Evolutionary conservation across 768 basidiomycete genomes (phyloP), one percentile per base, ranked within the genome.

Genomic region (Dioszegia hungarica): DNA sequence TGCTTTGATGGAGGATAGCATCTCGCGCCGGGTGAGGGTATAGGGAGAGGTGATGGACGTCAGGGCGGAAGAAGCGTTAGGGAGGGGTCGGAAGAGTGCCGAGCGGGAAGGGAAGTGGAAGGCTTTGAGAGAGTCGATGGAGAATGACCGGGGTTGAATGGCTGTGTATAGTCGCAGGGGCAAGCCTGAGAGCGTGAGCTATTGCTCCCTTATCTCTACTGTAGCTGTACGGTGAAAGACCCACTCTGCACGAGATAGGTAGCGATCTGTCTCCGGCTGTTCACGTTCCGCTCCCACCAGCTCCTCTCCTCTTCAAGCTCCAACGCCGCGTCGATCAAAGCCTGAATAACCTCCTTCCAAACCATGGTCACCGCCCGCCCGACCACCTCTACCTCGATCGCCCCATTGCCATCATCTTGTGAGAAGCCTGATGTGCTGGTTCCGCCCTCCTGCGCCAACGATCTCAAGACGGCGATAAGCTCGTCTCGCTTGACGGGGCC

Each of bases 261-360:
- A 2, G 81, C 80, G 10, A 86, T 80, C 19, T 79, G 81, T 49
- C 76, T 62, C 25, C 79, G 68, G 2, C 87, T 89, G 29, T 83
- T 80, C 60, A 86, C 85, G 38, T 87, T 73, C 27, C 84, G 81
- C 15, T 81, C 80, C 92, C 92, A 97, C 87, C 88, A 95, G 41
- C 87, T 83, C 19, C 88, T 84, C 66, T 91, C 89, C 6, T 80
- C 75, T 64, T 92, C 90, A 12, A 85, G 83, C 31, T 83, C 74
- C 9, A 82, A 79, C 1, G 91, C 88, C 66, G 89, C 84, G 10
- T 78, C 68, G 57, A 94, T 74, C 56, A 85, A 83, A 20, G 78
- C 67, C 60, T 89, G 82, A 66, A 92, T 75, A 1, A 84, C 81
- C 52, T 86, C 81, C 5, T 66, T 66, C 74, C 74, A 75, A 14